Base-by-base conservation (phyloP, 2,329 filamentous ascomycete species). In the Chaetomium olivaceum region DNA sequence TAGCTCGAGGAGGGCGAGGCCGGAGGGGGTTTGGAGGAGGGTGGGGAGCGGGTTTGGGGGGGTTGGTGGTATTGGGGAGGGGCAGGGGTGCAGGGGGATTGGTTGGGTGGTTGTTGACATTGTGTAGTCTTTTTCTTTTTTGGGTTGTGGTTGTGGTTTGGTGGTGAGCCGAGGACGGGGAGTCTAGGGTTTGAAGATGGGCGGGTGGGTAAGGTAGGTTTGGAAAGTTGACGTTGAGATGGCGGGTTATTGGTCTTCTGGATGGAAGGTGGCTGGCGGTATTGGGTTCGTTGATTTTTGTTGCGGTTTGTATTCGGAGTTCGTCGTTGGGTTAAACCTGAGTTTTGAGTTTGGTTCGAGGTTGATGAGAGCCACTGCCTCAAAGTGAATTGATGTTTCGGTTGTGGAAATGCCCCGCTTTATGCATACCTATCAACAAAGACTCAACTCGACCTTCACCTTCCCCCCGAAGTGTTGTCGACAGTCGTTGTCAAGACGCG, bases 1-100 rank as follows among this genome's bases (percentile, higher is more conserved):
- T 16, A 99, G 86, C 79, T 98, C 95, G 64, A 99, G 82, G 55
- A 99, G 83, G 21, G 94, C 94, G 50, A 97, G 86, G 59, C 95
- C 95, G 0, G 91, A 89, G 0, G 95, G 95, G 0, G 94, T 97
- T 72, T 93, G 91, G 19, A 98, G 86, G 68, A 97, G 83, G n/a
- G 85, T 77, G 1, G 95, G 95, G 4, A 98, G 85, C 4, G 91
- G 88, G 65, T 78, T 64, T n/a, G 68, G 31, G 2, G 31, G 31
- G 31, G 69, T 31, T 19, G 57, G 23, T 8, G 25, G 33, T 27
- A 25, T 43, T 2, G n/a, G 25, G 21, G 60, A 48, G 7, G 64
- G 69, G 48, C 68, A 76, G 9, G 79, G 80, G 67, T 84, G 76
- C 19, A 86, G 77, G 36, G 51, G 43, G 55, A 11, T 59, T 48